Percentiles rank a stretch among this genome's conserved stretches.
These are phyloP conservation scores for Ceratobasidium sp. DNA, from an alignment of 1,284 basidiomycete genomes.

Conservation along the genomic window DNA sequence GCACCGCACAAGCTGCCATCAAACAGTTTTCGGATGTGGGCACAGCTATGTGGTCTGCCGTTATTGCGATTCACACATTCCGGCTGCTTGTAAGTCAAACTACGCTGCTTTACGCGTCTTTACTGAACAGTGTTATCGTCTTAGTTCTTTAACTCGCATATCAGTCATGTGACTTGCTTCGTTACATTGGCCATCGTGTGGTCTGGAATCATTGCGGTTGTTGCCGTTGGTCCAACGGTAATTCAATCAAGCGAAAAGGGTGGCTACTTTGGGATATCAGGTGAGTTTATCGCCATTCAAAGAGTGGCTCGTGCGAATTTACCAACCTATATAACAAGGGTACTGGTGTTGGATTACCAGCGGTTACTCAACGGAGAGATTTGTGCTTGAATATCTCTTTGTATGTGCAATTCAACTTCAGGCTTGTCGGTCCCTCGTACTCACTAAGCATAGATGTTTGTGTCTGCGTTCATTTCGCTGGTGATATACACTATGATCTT, in stretches of 20 bases:
- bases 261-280: conserved; percentile 57
- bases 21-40: conserved; percentile 60
- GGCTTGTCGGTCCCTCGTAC: not conserved
- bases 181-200: conserved; percentile 56
- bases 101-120: conserved; percentile 49
- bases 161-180: conserved; percentile 23
- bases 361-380: conserved; percentile 55
- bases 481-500: conserved; percentile 59
- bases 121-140: not conserved
- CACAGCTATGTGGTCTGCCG: conserved; percentile 60
- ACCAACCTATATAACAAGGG: conserved; percentile 53
- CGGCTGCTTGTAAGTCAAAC: conserved; percentile 19
- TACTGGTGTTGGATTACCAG: conserved; percentile 62
- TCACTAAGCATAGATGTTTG: conserved; percentile 55
- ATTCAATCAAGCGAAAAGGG: conserved; percentile 49
- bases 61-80: conserved; percentile 49
- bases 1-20: conserved; percentile 59
- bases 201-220: conserved; percentile 58
- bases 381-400: conserved; percentile 62
- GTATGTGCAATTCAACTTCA: conserved; percentile 34
- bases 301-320: conserved; percentile 1
- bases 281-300: conserved; percentile 51
- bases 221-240: conserved; percentile 55
- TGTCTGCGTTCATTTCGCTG: conserved; percentile 57
- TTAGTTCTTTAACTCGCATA: conserved; percentile 39